Base-by-base conservation (phyloP, 306 rosid genomes). In the Fragaria vesca region DNA sequence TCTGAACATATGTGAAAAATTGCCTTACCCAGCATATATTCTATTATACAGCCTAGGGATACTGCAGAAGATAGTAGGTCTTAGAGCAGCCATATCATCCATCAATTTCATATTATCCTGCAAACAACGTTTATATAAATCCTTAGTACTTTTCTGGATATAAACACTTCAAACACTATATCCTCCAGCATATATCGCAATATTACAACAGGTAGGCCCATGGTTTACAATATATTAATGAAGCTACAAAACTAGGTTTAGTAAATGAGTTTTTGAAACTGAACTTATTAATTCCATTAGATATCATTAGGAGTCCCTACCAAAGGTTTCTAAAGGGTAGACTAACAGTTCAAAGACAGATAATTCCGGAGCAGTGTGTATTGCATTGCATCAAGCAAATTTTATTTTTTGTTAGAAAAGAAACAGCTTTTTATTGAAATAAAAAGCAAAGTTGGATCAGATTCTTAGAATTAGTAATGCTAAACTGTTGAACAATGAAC, bases 31-130 rank as follows among this genome's bases (percentile, higher is more conserved):
- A 47, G 93, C 96, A 83, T 96, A 96, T 86, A 96, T 90, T 90
- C 98, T 89, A 76, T 96, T 96, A 78, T 88, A 96, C 70, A 96
- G 97, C 85, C 99, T 91, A 76, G 99, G 99, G 85, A 96, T 98
- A 74, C 99, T 96, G 82, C 93, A 86, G 86, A 96, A 96, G 83
- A 96, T 61, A 8, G 99, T 96, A 77, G 99, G 99, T 78, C 94
- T 91, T 76, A 96, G 82, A 73, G 83, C 91, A 65, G 93, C 91
- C 76, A 96, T 80, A 79, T 96, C 99, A 78, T 96, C 99, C 90
- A 96, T 87, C 77, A 96, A 80, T 79, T 96, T 96, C 96, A 96
- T 60, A 86, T 88, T 91, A 83, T 96, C 99, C 99, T 96, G 97
- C 90, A 84, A 45, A 38, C 16, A 55, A 80, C 28, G 71, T 69